Conservation (phyloP, 1,284 basidiomycete genomes). For the Fomes fomentarius region DNA sequence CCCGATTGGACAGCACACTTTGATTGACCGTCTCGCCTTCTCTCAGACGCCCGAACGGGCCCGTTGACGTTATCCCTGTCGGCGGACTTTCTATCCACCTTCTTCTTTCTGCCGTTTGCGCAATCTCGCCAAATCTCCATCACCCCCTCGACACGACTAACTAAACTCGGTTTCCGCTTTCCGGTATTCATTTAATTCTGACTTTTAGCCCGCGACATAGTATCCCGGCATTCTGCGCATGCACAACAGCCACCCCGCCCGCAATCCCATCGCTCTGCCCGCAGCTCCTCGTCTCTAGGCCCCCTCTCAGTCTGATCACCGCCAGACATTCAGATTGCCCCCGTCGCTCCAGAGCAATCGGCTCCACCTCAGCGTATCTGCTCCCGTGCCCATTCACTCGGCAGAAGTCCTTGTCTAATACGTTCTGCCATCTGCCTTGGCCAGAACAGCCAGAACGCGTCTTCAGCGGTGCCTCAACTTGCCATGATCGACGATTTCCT, state of each 20-base stretch:
- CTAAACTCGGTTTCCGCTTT: slow-evolving; percentile 9
- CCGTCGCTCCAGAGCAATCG: slow-evolving; percentile 21
- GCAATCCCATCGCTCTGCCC: not conserved
- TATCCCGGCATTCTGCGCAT: slow-evolving; percentile 14
- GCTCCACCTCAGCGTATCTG: slow-evolving; percentile 16
- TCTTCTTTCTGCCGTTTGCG: slow-evolving; percentile 13
- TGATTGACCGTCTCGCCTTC: slow-evolving; percentile 16
- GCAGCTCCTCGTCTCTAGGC: not conserved
- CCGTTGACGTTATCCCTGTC: slow-evolving; percentile 28
- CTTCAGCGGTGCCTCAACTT: slow-evolving; percentile 17
- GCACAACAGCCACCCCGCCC: slow-evolving; percentile 7
- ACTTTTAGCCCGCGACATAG: slow-evolving; percentile 1
- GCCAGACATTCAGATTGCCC: slow-evolving; percentile 14
- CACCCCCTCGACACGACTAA: slow-evolving; percentile 15
- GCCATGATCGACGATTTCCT: slow-evolving; percentile 27
- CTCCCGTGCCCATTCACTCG: slow-evolving; percentile 23
- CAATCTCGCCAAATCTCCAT: slow-evolving; percentile 22
- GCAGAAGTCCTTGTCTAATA: slow-evolving; percentile 24
- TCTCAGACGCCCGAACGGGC: slow-evolving; percentile 8
- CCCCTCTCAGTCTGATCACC: slow-evolving; percentile 24
- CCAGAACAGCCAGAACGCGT: slow-evolving; percentile 8
- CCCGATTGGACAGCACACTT: slow-evolving; percentile 32
- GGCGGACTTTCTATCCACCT: slow-evolving; percentile 23
- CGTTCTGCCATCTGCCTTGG: slow-evolving; percentile 16
- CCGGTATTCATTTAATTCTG: slow-evolving; percentile 20